These are phyloP conservation scores for Rhodotorula mucilaginosa DNA, from an alignment of 1,284 basidiomycete genomes.

Conservation along the genomic window DNA sequence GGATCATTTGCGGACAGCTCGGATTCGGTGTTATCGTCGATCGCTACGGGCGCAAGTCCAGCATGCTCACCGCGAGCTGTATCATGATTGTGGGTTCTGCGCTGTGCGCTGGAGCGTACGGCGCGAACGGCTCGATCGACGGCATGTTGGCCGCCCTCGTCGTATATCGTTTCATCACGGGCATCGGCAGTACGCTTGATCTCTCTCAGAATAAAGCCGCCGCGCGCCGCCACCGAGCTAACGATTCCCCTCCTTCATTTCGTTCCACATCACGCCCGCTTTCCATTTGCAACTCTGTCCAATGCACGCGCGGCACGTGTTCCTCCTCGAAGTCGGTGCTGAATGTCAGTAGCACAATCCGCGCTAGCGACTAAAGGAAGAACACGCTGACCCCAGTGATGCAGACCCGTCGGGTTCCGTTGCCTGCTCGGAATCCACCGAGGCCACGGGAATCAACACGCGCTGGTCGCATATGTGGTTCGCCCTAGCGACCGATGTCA, in stretches of 20 bases:
- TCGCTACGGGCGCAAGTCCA: slow-evolving; percentile 63
- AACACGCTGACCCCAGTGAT: no score
- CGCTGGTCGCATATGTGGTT: slow-evolving; percentile 81
- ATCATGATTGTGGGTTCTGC: slow-evolving; percentile 63
- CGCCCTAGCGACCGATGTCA: slow-evolving; percentile 71
- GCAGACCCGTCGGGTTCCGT: slow-evolving; percentile 82
- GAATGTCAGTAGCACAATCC: background rate
- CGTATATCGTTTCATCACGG: slow-evolving; percentile 79
- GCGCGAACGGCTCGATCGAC: slow-evolving; percentile 66
- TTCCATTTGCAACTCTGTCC: no score
- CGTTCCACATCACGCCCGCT: background rate
- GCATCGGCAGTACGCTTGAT: slow-evolving; percentile 59
- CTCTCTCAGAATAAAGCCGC: background rate
- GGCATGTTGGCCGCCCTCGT: slow-evolving; percentile 74
- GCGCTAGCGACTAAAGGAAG: no score
- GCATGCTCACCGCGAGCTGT: slow-evolving; percentile 62
- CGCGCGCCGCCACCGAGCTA: no score
- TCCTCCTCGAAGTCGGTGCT: background rate
- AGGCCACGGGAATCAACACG: slow-evolving; percentile 71
- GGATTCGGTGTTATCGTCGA: slow-evolving; percentile 68
- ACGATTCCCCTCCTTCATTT: background rate
- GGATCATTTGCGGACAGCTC: slow-evolving; percentile 58
- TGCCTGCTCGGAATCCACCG: slow-evolving; percentile 84
- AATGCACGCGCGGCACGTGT: no score
- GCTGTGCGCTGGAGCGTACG: slow-evolving; percentile 77